Conservation (phyloP, 768 basidiomycete species). For the Astraeus odoratus region DNA sequence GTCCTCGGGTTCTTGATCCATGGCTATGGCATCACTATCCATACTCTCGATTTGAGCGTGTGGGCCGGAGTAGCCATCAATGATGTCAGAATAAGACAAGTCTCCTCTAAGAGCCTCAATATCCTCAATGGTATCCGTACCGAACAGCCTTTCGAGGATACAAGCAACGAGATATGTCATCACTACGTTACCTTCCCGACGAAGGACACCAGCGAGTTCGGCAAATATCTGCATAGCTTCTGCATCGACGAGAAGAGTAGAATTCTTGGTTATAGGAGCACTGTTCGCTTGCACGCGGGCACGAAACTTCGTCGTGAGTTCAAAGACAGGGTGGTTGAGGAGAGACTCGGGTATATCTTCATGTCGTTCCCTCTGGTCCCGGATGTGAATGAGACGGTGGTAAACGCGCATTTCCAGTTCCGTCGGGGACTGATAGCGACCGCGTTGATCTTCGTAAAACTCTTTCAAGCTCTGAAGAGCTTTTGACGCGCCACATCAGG, state of each 20-base stretch:
- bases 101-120: slow-evolving; percentile 60
- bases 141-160: slow-evolving; percentile 81
- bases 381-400: slow-evolving; percentile 86
- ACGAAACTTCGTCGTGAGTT: slow-evolving; percentile 77
- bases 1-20: slow-evolving; percentile 16
- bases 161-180: slow-evolving; percentile 90
- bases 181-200: slow-evolving; percentile 54
- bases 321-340: slow-evolving; percentile 66
- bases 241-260: slow-evolving; percentile 53
- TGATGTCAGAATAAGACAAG: slow-evolving; percentile 53
- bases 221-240: slow-evolving; percentile 62
- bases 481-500: slow-evolving; percentile 25
- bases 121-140: slow-evolving; percentile 69
- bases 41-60: slow-evolving; percentile 19
- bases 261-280: slow-evolving; percentile 64
- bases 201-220: slow-evolving; percentile 53
- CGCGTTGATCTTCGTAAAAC: slow-evolving; percentile 82
- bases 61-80: slow-evolving; percentile 48
- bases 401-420: slow-evolving; percentile 97
- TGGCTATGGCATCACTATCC: slow-evolving; percentile 20
- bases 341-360: slow-evolving; percentile 67
- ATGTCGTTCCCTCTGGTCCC: slow-evolving; percentile 71
- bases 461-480: slow-evolving; percentile 90
- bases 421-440: slow-evolving; percentile 60
- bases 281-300: slow-evolving; percentile 74